Evolutionary conservation across 768 basidiomycete species (phyloP), one percentile per base, ranked within the genome.

Genomic region (Pulveroboletus sp.): DNA sequence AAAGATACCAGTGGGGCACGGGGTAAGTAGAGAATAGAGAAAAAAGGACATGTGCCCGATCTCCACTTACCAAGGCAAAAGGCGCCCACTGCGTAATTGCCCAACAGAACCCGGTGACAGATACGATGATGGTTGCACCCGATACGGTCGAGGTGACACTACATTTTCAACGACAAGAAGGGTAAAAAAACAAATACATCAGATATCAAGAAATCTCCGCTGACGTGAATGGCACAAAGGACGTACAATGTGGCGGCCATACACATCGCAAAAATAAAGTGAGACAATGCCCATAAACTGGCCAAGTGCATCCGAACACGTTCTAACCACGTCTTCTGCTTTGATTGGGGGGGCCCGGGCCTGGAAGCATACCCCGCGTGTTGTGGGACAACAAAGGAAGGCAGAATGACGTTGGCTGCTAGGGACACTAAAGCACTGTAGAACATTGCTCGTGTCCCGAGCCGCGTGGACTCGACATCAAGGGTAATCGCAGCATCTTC

Each of bases 41-140:
- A 32, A 11, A 13, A 32, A 11, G 32, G 32, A n/a, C 32, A 15
- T 13, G 21, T 41, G 31, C 37, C 28, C 11, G 40, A 46, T 49
- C 18, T 27, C 27, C 15, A 71, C 82, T 41, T 56, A 94, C 91
- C 61, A 98, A 68, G 0, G 92, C 83, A 69, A 91, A 95, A 3
- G 94, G 94, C 4, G 84, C 92, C 95, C 94, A 97, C 67, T 87
- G 86, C 1, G 85, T 80, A 45, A 97, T 77, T 6, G 93, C 92
- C 90, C 89, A 96, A n/a, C 89, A 86, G 58, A 96, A 86, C 0
- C 95, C 95, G 7, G 85, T 84, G 11, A 88, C 57, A 8, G 84
- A 79, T 44, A 96, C 80, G 52, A 97, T 76, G 11, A 83, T 49
- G 1, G 87, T 92, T 15, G 91, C 86, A 0, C 86, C 83, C 14